Base-by-base conservation (phyloP, 2,329 filamentous ascomycete genomes). In the Aspergillus tanneri region DNA sequence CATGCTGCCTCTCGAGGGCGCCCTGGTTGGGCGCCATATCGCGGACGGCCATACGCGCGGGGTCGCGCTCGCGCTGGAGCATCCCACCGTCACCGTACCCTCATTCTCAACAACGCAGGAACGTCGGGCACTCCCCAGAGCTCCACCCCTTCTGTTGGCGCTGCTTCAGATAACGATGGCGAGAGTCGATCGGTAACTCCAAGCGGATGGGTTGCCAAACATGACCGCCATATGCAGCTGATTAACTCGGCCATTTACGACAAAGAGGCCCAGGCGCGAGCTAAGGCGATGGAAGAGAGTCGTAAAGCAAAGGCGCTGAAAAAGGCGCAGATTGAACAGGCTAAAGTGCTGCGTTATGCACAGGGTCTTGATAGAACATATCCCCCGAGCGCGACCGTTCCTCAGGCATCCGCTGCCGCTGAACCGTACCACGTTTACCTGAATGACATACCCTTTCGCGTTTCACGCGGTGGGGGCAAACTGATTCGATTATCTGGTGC, bases 161-260 rank as follows among this genome's bases (percentile, higher is more conserved):
- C 57, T 36, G 44, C 48, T 10, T 64, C 58, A 30, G 66, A 65
- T 18, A 62, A 64, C 40, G 59, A 60, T 14, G 54, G 55, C 32
- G 64, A 70, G 21, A 39, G 46, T 25, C 60, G 62, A 34, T 55
- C 63, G n/a, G 27, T 55, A 18, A 58, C 62, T 28, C 60, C 62
- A 34, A 68, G 67, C 47, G 70, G 81, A 3, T 92, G 86, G 83
- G 80, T 93, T 34, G 81, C 84, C 5, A 87, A 85, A 64, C 85
- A 77, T 41, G 87, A 88, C 65, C 85, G 86, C 41, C 87, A 91
- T 64, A 81, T 88, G 64, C 88, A 95, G 67, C 74, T 95, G 32
- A 93, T 95, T 69, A 95, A 92, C 64, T 82, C 85, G 16, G 81
- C 82, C 12, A 81, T 92, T 1, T 93, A 86, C 65, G 84, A 90